Evolutionary conservation across 495 filamentous ascomycete species (phyloP).

Genomic region (Trichocladium antarcticum): DNA sequence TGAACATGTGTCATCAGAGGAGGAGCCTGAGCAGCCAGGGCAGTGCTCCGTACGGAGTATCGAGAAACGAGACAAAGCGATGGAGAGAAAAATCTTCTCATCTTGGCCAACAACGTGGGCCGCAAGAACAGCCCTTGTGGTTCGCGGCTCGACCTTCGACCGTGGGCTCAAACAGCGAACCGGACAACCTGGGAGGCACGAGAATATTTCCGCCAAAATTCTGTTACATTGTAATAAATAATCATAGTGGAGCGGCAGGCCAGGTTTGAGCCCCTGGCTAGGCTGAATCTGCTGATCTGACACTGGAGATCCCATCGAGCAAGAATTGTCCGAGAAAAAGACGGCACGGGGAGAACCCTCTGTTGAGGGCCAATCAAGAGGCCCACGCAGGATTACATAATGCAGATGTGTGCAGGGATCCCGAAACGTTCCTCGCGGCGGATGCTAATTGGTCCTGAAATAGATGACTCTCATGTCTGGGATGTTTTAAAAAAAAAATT

Average conservation of each 20-base stretch:
- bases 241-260: neutral
- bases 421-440: neutral
- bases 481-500: no score
- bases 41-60: no score
- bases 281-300: slow-evolving; percentile 8
- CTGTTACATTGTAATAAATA: neutral
- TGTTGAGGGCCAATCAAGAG: neutral
- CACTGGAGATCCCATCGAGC: neutral
- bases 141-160: neutral
- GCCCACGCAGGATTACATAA: neutral
- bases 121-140: neutral
- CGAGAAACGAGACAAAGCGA: no score
- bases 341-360: slow-evolving; percentile 2
- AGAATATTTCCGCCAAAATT: neutral
- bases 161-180: neutral
- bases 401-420: neutral
- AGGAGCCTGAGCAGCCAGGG: no score
- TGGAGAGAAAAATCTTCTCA: neutral
- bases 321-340: neutral
- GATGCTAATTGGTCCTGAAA: slow-evolving; percentile 5
- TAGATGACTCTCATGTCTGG: neutral
- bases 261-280: neutral
- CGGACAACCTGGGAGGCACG: neutral
- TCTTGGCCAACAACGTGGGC: neutral
- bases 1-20: no score